These are phyloP conservation scores for Alternaria conjuncta DNA, from an alignment of 2,329 filamentous ascomycete genomes.

Conservation along the genomic window DNA sequence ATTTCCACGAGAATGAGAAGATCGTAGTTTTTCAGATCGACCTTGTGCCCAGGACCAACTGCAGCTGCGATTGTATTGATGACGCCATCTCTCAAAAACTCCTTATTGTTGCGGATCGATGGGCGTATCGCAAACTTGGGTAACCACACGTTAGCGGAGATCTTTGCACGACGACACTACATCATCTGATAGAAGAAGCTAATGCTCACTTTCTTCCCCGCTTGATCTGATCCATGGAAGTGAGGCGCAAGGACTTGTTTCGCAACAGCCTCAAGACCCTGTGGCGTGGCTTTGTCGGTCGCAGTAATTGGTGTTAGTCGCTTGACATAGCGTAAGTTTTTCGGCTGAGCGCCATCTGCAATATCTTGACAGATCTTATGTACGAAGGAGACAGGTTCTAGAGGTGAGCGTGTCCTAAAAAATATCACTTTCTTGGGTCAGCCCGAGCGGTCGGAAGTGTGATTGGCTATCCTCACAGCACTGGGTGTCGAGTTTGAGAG, in stretches of 20 bases:
- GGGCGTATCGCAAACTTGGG: conserved; percentile 81
- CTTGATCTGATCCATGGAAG: conserved; percentile 63
- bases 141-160: conserved; percentile 24
- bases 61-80: conserved; percentile 74
- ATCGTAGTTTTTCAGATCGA: conserved; percentile 79
- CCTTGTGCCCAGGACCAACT: conserved; percentile 72
- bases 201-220: conserved; percentile 59
- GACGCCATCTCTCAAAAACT: conserved; percentile 69
- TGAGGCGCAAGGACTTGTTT: conserved; percentile 66
- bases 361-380: conserved; percentile 65
- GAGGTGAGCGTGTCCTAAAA: conserved; percentile 62
- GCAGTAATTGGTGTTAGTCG: conserved; percentile 65
- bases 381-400: conserved; percentile 67
- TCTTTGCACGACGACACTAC: conserved; percentile 11
- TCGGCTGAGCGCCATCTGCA: conserved; percentile 56
- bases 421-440: conserved; percentile 58
- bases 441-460: background rate
- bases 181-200: conserved; percentile 11
- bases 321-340: conserved; percentile 65
- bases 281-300: conserved; percentile 71
- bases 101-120: conserved; percentile 75
- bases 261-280: conserved; percentile 70
- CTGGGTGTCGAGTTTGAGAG: conserved; percentile 62
- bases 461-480: conserved; percentile 53
- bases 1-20: conserved; percentile 81